Percentiles rank a stretch among this genome's conserved stretches.
phyloP scores from a whole-genome alignment of 345 rosid genomes.

The Cochlearia excelsa region DNA sequence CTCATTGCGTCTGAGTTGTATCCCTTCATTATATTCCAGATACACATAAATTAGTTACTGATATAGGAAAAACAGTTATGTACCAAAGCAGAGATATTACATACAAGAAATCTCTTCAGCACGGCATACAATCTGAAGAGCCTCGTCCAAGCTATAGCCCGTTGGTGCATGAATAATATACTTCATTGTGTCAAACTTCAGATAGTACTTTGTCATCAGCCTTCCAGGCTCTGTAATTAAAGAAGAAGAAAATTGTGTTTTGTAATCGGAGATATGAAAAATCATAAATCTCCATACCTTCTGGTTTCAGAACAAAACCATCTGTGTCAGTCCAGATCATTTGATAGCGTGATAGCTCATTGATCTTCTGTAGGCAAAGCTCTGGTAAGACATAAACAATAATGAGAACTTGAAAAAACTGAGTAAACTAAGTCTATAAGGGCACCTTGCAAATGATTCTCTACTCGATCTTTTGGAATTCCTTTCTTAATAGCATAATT shows the following conservation, averaged over 20 bases:
- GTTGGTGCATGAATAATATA: constrained; percentile 67
- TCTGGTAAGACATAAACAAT: constrained; percentile 42
- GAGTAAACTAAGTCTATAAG: constrained; percentile 13
- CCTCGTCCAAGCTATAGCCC: constrained; percentile 73
- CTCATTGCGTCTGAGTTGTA: constrained; percentile 95
- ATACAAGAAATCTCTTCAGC: constrained; percentile 94
- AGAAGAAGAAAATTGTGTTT: constrained; percentile 9
- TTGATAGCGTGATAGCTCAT: constrained; percentile 72
- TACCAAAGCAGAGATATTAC: constrained; percentile 32
- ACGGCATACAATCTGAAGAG: constrained; percentile 65
- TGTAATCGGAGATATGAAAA: constrained; percentile 18
- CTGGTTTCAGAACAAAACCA: constrained; percentile 84
- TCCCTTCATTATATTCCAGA: constrained; percentile 65
- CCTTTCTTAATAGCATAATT: constrained; percentile 77
- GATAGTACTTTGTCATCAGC: constrained; percentile 94
- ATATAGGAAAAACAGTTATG: constrained; percentile 5
- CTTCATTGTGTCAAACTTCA: constrained; percentile 91
- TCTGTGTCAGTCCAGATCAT: constrained; percentile 88
- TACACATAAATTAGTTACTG: constrained; percentile 21
- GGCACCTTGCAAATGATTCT: constrained; percentile 85
- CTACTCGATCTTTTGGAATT: constrained; percentile 67
- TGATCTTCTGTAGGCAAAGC: constrained; percentile 73
- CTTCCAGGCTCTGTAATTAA: constrained; percentile 71
- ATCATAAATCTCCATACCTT: constrained; percentile 48
- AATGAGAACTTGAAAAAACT: constrained; percentile 29